Conservation (phyloP, 768 basidiomycete genomes). For the Termitomyces sp. region DNA sequence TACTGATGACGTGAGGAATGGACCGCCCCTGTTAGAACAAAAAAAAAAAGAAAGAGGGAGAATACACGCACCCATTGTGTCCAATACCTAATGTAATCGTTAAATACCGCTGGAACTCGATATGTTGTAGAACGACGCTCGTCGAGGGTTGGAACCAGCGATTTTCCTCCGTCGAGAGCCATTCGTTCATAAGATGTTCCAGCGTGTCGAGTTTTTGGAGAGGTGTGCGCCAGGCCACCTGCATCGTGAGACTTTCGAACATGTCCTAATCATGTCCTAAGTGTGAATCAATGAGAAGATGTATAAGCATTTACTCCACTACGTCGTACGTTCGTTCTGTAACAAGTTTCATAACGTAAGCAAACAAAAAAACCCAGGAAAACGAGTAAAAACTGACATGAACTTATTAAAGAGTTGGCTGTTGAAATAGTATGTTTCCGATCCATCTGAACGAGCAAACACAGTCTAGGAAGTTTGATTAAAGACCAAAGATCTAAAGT, state of each 20-base stretch:
- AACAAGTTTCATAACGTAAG: not conserved
- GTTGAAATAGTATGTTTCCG: conserved; percentile 80
- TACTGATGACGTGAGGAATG: conserved; percentile 5
- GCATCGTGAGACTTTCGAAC: conserved; percentile 60
- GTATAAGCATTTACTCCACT: conserved; percentile 45
- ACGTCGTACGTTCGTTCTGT: conserved; percentile 66
- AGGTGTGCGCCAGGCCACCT: conserved; percentile 74
- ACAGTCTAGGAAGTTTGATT: conserved; percentile 40
- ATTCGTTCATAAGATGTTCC: conserved; percentile 62
- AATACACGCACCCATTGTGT: conserved; percentile 38
- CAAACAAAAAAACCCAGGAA: not conserved
- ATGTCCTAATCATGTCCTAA: conserved; percentile 46
- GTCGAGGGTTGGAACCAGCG: conserved; percentile 74
- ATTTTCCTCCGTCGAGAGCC: conserved; percentile 76
- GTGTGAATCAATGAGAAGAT: not conserved
- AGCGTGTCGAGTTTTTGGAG: conserved; percentile 66
- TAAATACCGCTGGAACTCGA: conserved; percentile 61
- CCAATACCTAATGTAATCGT: conserved; percentile 65
- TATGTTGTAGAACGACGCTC: conserved; percentile 54
- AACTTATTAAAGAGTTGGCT: conserved; percentile 72
- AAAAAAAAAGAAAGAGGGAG: not conserved
- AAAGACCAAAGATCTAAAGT: not conserved
- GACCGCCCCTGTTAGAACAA: not conserved
- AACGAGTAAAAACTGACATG: conserved; percentile 40
- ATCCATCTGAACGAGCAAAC: conserved; percentile 68